Base-by-base conservation (phyloP, 2,329 filamentous ascomycete species). In the Pseudogymnoascus sp. region DNA sequence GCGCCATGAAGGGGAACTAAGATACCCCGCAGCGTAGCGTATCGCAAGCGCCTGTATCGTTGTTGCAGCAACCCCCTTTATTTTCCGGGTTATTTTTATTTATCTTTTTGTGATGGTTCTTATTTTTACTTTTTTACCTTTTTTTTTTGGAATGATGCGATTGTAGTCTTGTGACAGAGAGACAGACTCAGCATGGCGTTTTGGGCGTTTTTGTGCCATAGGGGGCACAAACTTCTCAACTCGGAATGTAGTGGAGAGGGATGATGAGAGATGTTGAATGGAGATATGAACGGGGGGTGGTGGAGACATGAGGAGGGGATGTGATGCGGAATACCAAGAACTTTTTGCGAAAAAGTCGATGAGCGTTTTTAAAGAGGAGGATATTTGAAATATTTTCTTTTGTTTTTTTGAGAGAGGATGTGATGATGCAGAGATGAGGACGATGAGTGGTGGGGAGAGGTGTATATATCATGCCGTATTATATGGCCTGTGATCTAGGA, bases 1-100 rank as follows among this genome's bases (percentile, higher is more conserved):
- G 90, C 77, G 86, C 87, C 65, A 84, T 86, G 67, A 90, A 90
- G 75, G 86, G 65, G 42, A 21, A 38, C n/a, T 64, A 31, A 64
- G 61, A 60, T 60, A 36, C 59, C 31, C 31, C 28, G 21, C 34
- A 53, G 14, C 63, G 12, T 63, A 36, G 28, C 50, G 28, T 21
- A 21, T 2, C 28, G 50, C 50, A 56, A 34, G n/a, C 50, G 50
- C 50, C 44, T 50, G 44, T 50, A 50, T 12, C 44, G 21, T 50
- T 25, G 21, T 25, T 25, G 21, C 21, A 25, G 28, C 28, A 31
- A 31, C 14, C 23, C 44, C 46, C 14, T 4, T 23, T 16, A 10
- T 10, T 53, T 53, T 28, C 2, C 14, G 46, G 46, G 14, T 53
- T 23, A 23, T 44, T n/a, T 53, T 12, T 18, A 23, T 34, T 34